Conservation (phyloP, 2,329 filamentous ascomycete genomes). For the Stemphylium vesicarium region DNA sequence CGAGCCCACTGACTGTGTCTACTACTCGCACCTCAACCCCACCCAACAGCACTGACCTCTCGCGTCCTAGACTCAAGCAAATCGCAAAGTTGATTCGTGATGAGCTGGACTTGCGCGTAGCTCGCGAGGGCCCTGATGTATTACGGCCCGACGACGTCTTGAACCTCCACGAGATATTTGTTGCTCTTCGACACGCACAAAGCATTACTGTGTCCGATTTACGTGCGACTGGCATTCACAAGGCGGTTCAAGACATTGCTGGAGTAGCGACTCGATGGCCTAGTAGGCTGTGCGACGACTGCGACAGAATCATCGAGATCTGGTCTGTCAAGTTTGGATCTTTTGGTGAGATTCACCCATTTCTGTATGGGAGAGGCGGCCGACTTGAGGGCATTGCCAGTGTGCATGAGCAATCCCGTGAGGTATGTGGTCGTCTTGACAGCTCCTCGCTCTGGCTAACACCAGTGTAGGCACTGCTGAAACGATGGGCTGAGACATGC, state of each 20-base stretch:
- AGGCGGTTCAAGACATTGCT: constrained; percentile 51
- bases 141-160: constrained; percentile 54
- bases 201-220: constrained; percentile 45
- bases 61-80: constrained; percentile 42
- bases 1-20: constrained; percentile 5
- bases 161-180: constrained; percentile 52
- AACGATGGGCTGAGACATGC: constrained; percentile 40
- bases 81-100: constrained; percentile 56
- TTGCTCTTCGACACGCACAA: constrained; percentile 26
- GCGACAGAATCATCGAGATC: constrained; percentile 49
- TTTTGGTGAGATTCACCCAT: constrained; percentile 47
- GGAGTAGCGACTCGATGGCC: constrained; percentile 58
- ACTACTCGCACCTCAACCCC: constrained; percentile 4
- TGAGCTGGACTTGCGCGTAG: constrained; percentile 54
- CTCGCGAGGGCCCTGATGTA: constrained; percentile 53
- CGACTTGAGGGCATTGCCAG: constrained; percentile 52
- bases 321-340: constrained; percentile 51
- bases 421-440: constrained; percentile 32
- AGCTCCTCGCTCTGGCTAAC: not conserved
- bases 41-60: constrained; percentile 24
- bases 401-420: constrained; percentile 47
- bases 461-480: constrained; percentile 38
- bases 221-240: constrained; percentile 55
- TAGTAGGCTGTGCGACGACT: constrained; percentile 51
- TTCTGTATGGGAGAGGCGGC: constrained; percentile 53